Percentiles rank a stretch among this genome's conserved stretches.
These are phyloP conservation scores for Penicillium chermesinum DNA, from an alignment of 495 filamentous ascomycete species.

Conservation along the genomic window DNA sequence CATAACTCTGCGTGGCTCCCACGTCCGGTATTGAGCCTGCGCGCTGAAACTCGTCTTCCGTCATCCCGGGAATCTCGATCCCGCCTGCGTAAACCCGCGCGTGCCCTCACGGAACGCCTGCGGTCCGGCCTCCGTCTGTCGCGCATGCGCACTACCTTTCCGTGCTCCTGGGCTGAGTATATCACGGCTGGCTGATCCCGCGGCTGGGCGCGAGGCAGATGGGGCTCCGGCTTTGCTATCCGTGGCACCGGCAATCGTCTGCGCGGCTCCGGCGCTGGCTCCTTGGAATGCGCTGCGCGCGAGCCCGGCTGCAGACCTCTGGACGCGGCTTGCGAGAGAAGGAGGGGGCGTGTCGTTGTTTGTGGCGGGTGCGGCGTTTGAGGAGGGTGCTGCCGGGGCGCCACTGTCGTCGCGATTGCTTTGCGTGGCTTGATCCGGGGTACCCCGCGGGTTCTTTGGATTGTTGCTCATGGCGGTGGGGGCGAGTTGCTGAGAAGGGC, in stretches of 20 bases:
- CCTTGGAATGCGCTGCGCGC: slow-evolving; percentile 30
- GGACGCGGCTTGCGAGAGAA: slow-evolving; percentile 35
- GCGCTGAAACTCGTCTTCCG: slow-evolving; percentile 30
- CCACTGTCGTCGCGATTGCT: not conserved
- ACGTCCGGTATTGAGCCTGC: not conserved
- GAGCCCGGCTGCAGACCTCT: slow-evolving; percentile 33
- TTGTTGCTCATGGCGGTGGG: not conserved
- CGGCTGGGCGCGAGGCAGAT: not conserved
- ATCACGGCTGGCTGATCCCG: not conserved
- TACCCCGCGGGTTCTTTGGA: slow-evolving; percentile 25
- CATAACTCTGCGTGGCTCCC: not conserved
- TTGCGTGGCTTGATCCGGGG: not conserved
- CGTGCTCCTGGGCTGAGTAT: not conserved
- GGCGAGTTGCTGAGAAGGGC: not conserved
- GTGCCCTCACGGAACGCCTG: not conserved
- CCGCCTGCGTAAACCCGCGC: slow-evolving; percentile 8
- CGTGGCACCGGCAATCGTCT: slow-evolving; percentile 21
- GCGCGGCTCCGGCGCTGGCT: slow-evolving; percentile 17
- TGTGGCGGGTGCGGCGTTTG: slow-evolving; percentile 3
- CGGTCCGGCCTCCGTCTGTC: not conserved
- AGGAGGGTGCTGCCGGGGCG: slow-evolving; percentile 2
- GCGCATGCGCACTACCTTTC: not conserved
- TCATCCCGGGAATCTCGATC: slow-evolving; percentile 22
- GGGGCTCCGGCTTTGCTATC: slow-evolving; percentile 20
- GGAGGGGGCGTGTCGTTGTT: slow-evolving; percentile 6